Conservation (phyloP, 2,329 filamentous ascomycete genomes). For the Eutypella sp. region DNA sequence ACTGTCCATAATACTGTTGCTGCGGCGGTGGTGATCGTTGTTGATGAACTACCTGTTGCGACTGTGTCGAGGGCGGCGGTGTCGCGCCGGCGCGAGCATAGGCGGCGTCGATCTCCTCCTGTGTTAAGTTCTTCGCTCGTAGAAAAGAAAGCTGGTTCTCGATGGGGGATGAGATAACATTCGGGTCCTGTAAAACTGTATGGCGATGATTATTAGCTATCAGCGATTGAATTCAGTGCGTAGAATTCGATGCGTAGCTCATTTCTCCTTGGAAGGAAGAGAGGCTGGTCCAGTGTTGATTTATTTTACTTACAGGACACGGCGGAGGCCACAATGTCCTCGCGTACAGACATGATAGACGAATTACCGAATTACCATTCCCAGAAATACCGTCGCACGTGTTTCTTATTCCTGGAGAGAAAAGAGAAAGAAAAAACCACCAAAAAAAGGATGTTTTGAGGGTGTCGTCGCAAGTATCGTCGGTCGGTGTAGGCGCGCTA, state of each 20-base stretch:
- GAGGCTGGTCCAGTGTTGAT: constrained; percentile 4
- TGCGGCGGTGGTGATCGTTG: constrained; percentile 37
- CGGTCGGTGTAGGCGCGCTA: too few species aligned
- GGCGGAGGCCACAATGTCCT: constrained; percentile 54
- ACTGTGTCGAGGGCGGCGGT: constrained; percentile 36
- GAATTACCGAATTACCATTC: constrained; percentile 2
- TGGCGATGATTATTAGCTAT: constrained; percentile 7
- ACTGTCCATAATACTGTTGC: constrained; percentile 40
- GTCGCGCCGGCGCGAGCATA: constrained; percentile 62
- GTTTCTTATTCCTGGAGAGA: too few species aligned
- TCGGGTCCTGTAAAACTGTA: constrained; percentile 87
- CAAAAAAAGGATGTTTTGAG: background rate
- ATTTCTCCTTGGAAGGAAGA: too few species aligned
- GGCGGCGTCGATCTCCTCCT: constrained; percentile 87
- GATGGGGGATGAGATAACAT: constrained; percentile 80
- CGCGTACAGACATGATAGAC: constrained; percentile 72
- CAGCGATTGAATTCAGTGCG: too few species aligned
- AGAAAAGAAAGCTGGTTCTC: constrained; percentile 92
- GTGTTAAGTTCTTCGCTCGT: constrained; percentile 92
- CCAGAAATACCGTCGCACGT: background rate
- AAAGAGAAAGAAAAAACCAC: background rate
- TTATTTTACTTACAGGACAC: constrained; percentile 28
- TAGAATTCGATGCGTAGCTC: too few species aligned
- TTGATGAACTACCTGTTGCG: constrained; percentile 31
- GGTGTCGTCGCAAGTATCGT: too few species aligned